Base-by-base conservation (phyloP, 2,329 filamentous ascomycete genomes). In the Cryphonectria naterciae region DNA sequence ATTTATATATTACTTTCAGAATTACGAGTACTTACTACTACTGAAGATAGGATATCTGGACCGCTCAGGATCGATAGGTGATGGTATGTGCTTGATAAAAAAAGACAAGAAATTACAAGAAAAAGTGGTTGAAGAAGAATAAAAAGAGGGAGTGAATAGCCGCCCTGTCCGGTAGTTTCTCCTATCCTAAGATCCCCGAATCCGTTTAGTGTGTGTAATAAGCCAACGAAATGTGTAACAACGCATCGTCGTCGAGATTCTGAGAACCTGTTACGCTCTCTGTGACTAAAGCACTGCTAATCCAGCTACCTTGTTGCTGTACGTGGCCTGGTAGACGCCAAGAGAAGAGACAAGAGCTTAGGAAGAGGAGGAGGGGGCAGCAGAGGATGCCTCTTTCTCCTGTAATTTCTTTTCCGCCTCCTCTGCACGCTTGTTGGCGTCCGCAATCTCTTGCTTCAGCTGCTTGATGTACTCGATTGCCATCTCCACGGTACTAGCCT, bases 401-500 rank as follows among this genome's bases (percentile, higher is more conserved):
- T 69, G 58, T 28, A 93, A 77, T 78, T 88, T 89, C 75, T 86
- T 87, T 78, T 93, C 92, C 22, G 92, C 88, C 69, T 87, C 86
- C 35, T 87, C 86, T 19, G 94, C 88, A 75, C 89, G 84, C 72
- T 82, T 84, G 67, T 90, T 90, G 32, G 90, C 90, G 46, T 89
- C 87, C 2, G 86, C 87, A 22, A 94, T 83, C 78, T 97, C 92
- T 75, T 88, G 84, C 80, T 97, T 91, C 73, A 99, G 82, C 72
- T 91, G 87, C 81, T 93, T 95, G 82, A 99, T 98, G 78, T 98
- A 98, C 70, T 95, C 91, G 76, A 98, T 98, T 1, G 96, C 96
- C 82, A 93, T 91, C 81, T 99, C 96, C n/a, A 99, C 96, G 0
- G 97, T 98, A 75, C 93, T 97, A 1, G 96, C 96, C 80, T 98